Conservation (phyloP, 2,329 filamentous ascomycete genomes). For the Penicillium corylophilum region DNA sequence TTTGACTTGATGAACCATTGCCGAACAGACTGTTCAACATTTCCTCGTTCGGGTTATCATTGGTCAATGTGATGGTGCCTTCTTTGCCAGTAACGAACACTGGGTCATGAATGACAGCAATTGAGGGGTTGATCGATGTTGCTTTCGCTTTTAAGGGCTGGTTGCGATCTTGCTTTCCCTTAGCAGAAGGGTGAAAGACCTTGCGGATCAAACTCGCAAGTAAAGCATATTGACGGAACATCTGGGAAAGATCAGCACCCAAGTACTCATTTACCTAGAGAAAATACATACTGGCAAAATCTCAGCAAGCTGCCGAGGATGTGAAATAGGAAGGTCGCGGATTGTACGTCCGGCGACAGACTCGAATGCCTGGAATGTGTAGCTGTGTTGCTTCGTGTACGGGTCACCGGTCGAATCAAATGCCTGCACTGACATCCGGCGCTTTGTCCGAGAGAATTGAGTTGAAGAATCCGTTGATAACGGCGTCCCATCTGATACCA, state of each 20-base stretch:
- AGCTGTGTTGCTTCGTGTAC: slow-evolving; percentile 39
- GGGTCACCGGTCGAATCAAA: slow-evolving; percentile 32
- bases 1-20: slow-evolving; percentile 5
- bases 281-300: slow-evolving; percentile 39
- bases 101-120: slow-evolving; percentile 6
- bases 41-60: slow-evolving; percentile 42
- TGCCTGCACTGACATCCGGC: slow-evolving; percentile 32
- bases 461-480: slow-evolving; percentile 20
- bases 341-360: slow-evolving; percentile 42
- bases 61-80: slow-evolving; percentile 36
- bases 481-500: slow-evolving; percentile 35
- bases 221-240: slow-evolving; percentile 46
- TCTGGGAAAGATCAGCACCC: slow-evolving; percentile 23
- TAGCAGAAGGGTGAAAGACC: slow-evolving; percentile 29
- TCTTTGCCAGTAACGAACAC: slow-evolving; percentile 15
- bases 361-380: slow-evolving; percentile 45
- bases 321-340: slow-evolving; percentile 44
- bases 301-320: slow-evolving; percentile 46
- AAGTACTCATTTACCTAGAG: background rate
- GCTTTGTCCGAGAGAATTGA: slow-evolving; percentile 32
- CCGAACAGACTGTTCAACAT: slow-evolving; percentile 59
- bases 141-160: slow-evolving; percentile 4
- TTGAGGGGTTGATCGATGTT: slow-evolving; percentile 3
- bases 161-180: slow-evolving; percentile 12
- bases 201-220: slow-evolving; percentile 41